phyloP scores from a whole-genome alignment of 495 filamentous ascomycete genomes.

The Neurospora cerealis region DNA sequence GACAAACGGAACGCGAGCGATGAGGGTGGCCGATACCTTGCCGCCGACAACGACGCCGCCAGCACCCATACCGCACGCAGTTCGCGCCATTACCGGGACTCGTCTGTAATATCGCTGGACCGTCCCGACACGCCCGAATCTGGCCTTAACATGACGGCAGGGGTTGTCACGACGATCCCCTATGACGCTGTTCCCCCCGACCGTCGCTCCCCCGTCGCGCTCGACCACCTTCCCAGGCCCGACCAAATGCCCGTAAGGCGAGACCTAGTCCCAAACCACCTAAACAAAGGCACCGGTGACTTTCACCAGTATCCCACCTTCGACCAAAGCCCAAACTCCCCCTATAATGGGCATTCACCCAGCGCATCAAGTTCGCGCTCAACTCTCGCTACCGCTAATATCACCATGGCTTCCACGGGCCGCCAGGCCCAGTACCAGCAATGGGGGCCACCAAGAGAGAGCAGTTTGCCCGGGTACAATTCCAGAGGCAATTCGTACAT shows the following conservation, averaged over 20 bases:
- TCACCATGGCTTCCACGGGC: constrained; percentile 61
- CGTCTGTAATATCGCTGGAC: constrained; percentile 67
- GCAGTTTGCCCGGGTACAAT: constrained; percentile 36
- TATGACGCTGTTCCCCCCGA: constrained; percentile 68
- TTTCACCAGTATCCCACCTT: constrained; percentile 85
- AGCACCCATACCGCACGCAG: constrained; percentile 57
- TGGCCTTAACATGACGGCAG: constrained; percentile 62
- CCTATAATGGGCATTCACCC: constrained; percentile 47
- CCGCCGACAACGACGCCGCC: constrained; percentile 40
- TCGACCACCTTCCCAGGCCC: constrained; percentile 65
- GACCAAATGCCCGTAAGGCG: constrained; percentile 54
- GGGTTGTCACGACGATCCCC: constrained; percentile 80
- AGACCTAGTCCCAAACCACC: constrained; percentile 69
- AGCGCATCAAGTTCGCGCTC: constrained; percentile 61
- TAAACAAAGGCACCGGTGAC: constrained; percentile 67
- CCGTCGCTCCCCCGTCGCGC: constrained; percentile 56
- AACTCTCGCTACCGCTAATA: constrained; percentile 51
- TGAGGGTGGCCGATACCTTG: constrained; percentile 35
- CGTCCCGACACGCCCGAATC: constrained; percentile 41
- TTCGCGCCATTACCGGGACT: constrained; percentile 71
- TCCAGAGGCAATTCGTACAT: constrained; percentile 57
- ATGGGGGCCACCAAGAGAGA: constrained; percentile 55
- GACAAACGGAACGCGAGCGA: constrained; percentile 52
- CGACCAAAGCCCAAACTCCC: constrained; percentile 40
- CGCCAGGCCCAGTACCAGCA: constrained; percentile 65